Evolutionary conservation across 768 basidiomycete species (phyloP), one percentile per base, ranked within the genome.

Genomic region (Amanita pallidorosea): DNA sequence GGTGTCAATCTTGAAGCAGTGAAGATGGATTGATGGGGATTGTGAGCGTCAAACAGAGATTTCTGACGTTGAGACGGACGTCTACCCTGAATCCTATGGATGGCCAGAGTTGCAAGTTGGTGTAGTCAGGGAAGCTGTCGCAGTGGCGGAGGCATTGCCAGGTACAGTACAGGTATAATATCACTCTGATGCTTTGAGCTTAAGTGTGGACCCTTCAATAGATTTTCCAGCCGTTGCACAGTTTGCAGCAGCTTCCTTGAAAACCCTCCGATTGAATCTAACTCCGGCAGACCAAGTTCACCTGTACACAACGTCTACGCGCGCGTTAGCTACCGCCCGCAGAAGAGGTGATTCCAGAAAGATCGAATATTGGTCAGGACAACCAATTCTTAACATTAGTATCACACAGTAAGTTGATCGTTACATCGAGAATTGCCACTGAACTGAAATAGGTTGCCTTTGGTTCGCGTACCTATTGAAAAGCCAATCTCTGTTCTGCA

Each of bases 81-180:
- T 74, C 50, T 62, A 67, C 27, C 69, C 65, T 22, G 79, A 81
- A 55, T 65, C 76, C 4, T 88, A 82, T 61, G 96, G 96, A 4
- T 98, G 95, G 95, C 85, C 93, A 2, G 90, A 93, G 63, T 70
- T 99, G 36, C 95, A 96, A 69, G 79, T 97, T 15, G 92, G 91
- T 20, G 81, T 94, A n/a, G 74, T 97, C 18, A 79, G 91, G 34
- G 96, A 98, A 63, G 90, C 92, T 1, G 83, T 97, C 18, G 83
- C 87, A 0, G 82, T 98, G 2, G 88, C 91, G 1, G 91, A 97
- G 64, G 81, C 90, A 12, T 68, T 99, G 20, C 92, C 95, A 51
- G 92, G 93, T 45, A n/a, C 13, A 12, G 31, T 33, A 29, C 29
- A 29, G 43, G 11, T 90, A 54, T 49, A 75, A 67, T 3, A 51